A percentile compares a stretch with the other conserved stretches of the same genome.
Evolutionary conservation across 768 basidiomycete genomes (phyloP).

Genomic region (Russula emetica): DNA sequence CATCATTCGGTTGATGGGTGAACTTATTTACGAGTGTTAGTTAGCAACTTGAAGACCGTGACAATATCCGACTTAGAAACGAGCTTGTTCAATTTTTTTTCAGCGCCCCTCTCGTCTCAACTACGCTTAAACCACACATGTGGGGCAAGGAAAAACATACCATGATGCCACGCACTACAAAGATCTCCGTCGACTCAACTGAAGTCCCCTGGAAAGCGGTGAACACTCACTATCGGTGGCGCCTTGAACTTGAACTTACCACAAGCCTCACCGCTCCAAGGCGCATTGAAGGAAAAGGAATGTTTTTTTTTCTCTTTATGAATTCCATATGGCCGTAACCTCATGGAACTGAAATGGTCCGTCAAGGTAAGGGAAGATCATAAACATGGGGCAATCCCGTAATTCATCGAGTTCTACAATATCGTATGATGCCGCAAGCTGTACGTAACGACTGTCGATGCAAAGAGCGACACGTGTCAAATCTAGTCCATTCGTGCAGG

Average conservation of each 20-base stretch:
- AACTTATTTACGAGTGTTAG: no score
- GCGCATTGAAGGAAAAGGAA: neutral
- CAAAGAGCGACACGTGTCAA: conserved; percentile 9
- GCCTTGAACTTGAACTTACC: neutral
- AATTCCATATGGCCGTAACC: neutral
- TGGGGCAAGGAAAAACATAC: no score
- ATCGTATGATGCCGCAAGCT: conserved; percentile 8
- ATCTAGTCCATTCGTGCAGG: conserved; percentile 11
- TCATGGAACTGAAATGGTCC: neutral
- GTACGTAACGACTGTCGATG: conserved; percentile 17
- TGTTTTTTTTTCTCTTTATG: neutral
- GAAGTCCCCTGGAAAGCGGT: neutral
- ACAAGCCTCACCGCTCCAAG: neutral
- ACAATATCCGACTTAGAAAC: no score
- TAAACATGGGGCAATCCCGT: neutral
- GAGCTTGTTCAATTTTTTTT: no score
- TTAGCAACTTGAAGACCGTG: no score
- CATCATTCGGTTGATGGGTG: no score
- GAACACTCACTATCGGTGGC: neutral
- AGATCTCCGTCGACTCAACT: no score
- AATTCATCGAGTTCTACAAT: conserved; percentile 17
- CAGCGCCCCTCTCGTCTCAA: no score
- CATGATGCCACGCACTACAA: no score
- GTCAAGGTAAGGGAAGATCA: neutral
- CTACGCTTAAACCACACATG: neutral